Conservation (phyloP, 2,329 filamentous ascomycete species). For the Lasiodiplodia theobromae region DNA sequence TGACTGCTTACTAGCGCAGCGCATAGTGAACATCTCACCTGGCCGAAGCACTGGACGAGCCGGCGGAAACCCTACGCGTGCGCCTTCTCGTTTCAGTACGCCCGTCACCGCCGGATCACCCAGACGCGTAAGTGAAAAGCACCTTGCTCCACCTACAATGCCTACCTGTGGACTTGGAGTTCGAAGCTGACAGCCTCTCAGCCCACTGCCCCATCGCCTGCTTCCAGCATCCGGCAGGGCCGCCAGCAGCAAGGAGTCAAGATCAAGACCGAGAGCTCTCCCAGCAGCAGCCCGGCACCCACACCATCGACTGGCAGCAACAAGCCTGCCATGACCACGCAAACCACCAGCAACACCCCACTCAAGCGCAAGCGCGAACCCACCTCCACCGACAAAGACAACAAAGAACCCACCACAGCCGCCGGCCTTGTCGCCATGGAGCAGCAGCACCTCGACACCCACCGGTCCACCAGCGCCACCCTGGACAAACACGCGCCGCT, state of each 20-base stretch:
- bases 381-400: neutral
- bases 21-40: neutral
- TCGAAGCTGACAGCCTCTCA: neutral
- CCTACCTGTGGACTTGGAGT: neutral
- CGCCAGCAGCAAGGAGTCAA: neutral
- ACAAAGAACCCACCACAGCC: neutral
- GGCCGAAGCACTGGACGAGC: neutral
- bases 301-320: neutral
- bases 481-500: neutral
- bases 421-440: neutral
- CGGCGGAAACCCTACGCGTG: neutral
- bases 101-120: neutral
- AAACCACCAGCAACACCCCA: neutral
- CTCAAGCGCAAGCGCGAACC: conserved; percentile 3
- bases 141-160: neutral
- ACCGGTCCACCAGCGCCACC: neutral
- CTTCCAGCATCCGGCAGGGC: neutral
- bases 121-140: neutral
- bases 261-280: neutral
- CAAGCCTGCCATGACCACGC: neutral
- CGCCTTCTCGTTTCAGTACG: neutral
- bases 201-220: neutral
- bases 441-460: neutral
- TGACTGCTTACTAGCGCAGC: neutral
- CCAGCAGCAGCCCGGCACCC: neutral